Percentiles rank a stretch among this genome's conserved stretches.
Conservation (phyloP, 352 stramenopile genomes). For the Phytophthora citrophthora region DNA sequence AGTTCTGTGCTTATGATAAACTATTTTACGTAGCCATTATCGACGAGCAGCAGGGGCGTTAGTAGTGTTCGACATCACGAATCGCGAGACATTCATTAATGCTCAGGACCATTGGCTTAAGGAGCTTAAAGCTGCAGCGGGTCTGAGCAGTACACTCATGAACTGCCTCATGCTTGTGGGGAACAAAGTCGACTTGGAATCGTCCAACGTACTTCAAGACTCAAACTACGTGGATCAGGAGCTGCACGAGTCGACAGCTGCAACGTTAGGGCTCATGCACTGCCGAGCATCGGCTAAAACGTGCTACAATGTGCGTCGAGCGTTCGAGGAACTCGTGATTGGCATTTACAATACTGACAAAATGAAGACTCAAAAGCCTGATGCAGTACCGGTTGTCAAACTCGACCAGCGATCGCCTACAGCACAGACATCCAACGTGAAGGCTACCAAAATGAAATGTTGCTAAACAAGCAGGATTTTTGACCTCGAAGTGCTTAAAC, state of each 20-base stretch:
- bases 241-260: constrained; percentile 50
- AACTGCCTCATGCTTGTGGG: constrained; percentile 81
- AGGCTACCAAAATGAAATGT: constrained; percentile 14
- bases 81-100: constrained; percentile 66
- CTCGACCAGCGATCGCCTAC: constrained; percentile 34
- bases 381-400: constrained; percentile 42
- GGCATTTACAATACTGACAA: constrained; percentile 73
- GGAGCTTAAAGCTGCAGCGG: constrained; percentile 70
- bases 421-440: constrained; percentile 1
- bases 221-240: constrained; percentile 38
- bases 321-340: constrained; percentile 79
- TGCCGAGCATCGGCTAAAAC: constrained; percentile 78
- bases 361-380: constrained; percentile 44
- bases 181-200: constrained; percentile 77
- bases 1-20: neutral
- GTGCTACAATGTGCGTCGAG: constrained; percentile 62
- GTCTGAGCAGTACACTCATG: constrained; percentile 64
- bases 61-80: constrained; percentile 83
- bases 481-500: neutral
- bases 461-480: constrained; percentile 22
- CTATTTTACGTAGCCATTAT: constrained; percentile 56
- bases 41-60: constrained; percentile 73
- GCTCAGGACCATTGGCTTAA: constrained; percentile 78
- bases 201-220: constrained; percentile 8
- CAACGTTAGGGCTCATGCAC: constrained; percentile 49